Conservation (phyloP, 176 grass and related monocot genomes). For the Thalia dealbata region DNA sequence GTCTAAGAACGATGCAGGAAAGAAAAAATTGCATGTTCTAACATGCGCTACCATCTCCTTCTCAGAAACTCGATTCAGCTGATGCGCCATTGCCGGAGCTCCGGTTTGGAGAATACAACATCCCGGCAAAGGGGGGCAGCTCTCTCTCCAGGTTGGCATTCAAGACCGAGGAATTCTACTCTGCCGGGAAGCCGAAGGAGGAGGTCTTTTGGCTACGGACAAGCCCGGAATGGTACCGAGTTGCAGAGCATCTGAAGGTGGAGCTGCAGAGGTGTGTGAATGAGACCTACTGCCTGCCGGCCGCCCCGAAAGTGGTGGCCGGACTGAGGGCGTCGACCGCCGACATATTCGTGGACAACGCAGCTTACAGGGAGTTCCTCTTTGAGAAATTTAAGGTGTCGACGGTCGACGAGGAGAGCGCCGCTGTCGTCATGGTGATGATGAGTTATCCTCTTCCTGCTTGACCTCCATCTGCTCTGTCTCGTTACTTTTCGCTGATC, state of each 20-base stretch:
- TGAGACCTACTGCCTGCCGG: conserved; percentile 64
- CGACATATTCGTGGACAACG: conserved; percentile 75
- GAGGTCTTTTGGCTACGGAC: conserved; percentile 74
- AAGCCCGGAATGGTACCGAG: conserved; percentile 51
- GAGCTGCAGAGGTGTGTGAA: conserved; percentile 78
- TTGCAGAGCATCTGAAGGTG: conserved; percentile 59
- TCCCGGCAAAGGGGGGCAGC: conserved; percentile 45
- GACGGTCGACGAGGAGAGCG: conserved; percentile 71
- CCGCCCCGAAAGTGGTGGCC: conserved; percentile 41
- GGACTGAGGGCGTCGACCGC: conserved; percentile 64
- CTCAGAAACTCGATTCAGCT: conserved; percentile 43
- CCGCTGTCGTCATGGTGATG: conserved; percentile 85
- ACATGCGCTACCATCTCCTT: not conserved
- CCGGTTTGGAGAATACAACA: conserved; percentile 48
- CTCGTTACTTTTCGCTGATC: no score
- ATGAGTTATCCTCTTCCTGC: conserved; percentile 12
- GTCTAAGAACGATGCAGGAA: no score
- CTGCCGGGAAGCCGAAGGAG: conserved; percentile 55
- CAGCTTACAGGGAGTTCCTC: conserved; percentile 59
- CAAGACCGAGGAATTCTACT: conserved; percentile 73
- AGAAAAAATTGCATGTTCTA: no score
- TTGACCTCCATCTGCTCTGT: no score
- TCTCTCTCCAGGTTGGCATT: conserved; percentile 49
- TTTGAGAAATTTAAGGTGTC: conserved; percentile 63
- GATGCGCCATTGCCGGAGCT: conserved; percentile 39